Conservation (phyloP, 208 protist genomes). For the Trypanosoma conorhini region DNA sequence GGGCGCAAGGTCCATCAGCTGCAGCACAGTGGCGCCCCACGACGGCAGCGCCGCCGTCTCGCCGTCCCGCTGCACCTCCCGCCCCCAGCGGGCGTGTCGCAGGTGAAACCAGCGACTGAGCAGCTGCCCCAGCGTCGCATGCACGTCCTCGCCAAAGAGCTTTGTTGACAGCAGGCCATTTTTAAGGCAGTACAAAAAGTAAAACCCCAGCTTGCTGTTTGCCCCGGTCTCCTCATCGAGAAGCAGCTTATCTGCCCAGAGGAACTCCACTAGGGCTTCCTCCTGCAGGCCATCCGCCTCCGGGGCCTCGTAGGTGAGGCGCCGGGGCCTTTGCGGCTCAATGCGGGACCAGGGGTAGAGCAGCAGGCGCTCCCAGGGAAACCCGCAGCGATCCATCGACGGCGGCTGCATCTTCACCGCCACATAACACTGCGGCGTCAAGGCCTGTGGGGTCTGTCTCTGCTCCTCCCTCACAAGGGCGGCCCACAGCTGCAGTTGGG, state of each 20-base stretch:
- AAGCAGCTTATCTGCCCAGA: slow-evolving; percentile 66
- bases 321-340: slow-evolving; percentile 47
- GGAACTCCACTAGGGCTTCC: slow-evolving; percentile 51
- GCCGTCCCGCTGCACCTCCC: slow-evolving; percentile 34
- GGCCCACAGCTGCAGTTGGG: slow-evolving; percentile 59
- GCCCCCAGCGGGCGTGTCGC: slow-evolving; percentile 71
- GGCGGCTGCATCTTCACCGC: slow-evolving; percentile 37
- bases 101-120: slow-evolving; percentile 77
- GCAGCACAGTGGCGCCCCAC: slow-evolving; percentile 59
- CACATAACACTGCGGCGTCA: background rate
- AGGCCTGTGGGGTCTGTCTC: background rate
- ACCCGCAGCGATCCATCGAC: slow-evolving; percentile 48
- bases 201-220: slow-evolving; percentile 76
- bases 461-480: slow-evolving; percentile 13
- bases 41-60: slow-evolving; percentile 50
- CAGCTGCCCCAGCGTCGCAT: slow-evolving; percentile 40
- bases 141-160: slow-evolving; percentile 37
- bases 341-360: slow-evolving; percentile 47
- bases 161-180: slow-evolving; percentile 27
- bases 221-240: slow-evolving; percentile 80
- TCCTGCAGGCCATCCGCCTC: slow-evolving; percentile 34
- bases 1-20: slow-evolving; percentile 49
- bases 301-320: slow-evolving; percentile 50
- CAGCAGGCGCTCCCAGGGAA: slow-evolving; percentile 65
- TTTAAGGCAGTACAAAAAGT: slow-evolving; percentile 80